Conservation (phyloP, 441 rosid species). For the Populus hybrid region DNA sequence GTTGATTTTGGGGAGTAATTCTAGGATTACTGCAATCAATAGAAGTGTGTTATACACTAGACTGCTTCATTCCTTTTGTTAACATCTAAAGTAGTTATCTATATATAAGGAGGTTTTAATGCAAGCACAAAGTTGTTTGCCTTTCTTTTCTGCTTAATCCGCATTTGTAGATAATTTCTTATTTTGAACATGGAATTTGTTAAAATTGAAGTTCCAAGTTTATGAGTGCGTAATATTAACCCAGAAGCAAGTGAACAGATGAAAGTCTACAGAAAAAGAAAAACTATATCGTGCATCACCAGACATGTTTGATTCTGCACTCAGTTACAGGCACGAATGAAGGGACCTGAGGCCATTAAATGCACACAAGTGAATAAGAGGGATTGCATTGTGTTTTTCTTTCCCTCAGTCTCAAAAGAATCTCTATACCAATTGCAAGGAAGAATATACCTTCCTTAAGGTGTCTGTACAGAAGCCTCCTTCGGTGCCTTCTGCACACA, state of each 20-base stretch:
- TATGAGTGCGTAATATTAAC: background rate
- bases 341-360: background rate
- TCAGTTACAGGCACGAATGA: background rate
- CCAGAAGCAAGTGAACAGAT: background rate
- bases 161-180: background rate
- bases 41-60: background rate
- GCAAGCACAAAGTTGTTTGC: background rate
- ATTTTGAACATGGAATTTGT: background rate
- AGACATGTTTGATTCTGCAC: background rate
- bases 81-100: background rate
- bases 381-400: background rate
- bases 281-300: background rate
- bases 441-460: slow-evolving; percentile 9
- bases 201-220: background rate
- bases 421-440: background rate
- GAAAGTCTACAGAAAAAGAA: background rate
- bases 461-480: slow-evolving; percentile 6
- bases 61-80: background rate
- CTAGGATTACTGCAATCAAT: background rate
- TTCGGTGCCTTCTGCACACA: slow-evolving; percentile 30
- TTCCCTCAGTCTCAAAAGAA: background rate
- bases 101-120: background rate
- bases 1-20: background rate
- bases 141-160: background rate
- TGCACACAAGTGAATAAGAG: background rate